Evolutionary conservation across 2,329 filamentous ascomycete genomes (phyloP), one percentile per base, ranked within the genome.

Genomic region (Pezicula radicicola): DNA sequence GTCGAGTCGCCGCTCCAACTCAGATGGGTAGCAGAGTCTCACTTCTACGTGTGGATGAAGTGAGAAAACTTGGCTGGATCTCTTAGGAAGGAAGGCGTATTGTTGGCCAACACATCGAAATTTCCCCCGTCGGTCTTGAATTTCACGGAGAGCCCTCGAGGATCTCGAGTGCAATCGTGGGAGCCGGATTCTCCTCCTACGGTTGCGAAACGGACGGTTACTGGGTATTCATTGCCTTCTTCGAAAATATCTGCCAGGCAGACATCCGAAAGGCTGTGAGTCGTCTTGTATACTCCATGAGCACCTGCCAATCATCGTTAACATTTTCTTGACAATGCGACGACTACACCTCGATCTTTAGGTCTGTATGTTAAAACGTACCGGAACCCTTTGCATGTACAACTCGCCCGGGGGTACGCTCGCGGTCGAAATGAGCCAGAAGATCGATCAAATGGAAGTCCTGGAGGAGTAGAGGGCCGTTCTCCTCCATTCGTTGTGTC

Each of bases 21-120:
- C 6, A 88, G 69, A 64, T 89, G 83, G 3, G 84, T 89, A 28
- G 81, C 73, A 0, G 86, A 87, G 62, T 90, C 75, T n/a, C 86
- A 76, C 75, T 89, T 89, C 66, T 89, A 87, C 0, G 85, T 88
- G 65, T 89, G 86, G 49, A 89, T 89, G 63, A 89, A 85, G 63
- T 85, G 73, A 21, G 87, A 86, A 64, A 88, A 89, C 68, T 90
- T 89, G 57, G 83, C 78, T 0, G 87, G 84, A 56, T 90, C 87
- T 49, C 87, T 75, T n/a, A 91, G 90, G 75, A 90, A 91, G 3
- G 89, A 81, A 0, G 87, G 87, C 0, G 84, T 88, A 65, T 89
- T 89, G 67, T 88, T 88, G 55, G 80, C 82, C 7, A 89, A 85
- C 67, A 85, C 75, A 62, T 89, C 85, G 78, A 81, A 87, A 60